phyloP scores from a whole-genome alignment of 1,139 yeast species.

The Diutina rugosa region DNA sequence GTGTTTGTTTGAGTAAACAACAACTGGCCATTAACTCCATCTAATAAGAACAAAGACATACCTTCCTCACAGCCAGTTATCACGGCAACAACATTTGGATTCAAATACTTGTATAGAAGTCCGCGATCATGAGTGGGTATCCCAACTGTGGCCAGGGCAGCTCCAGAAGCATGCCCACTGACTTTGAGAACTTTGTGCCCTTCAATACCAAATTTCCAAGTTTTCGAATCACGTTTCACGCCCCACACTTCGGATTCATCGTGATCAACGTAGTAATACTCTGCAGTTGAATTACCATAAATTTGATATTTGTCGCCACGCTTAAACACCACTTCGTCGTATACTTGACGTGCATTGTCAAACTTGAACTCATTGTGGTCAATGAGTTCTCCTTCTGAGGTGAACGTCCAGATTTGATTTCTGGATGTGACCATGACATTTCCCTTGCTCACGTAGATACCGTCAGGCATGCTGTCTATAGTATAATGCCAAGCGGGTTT shows the following conservation, averaged over 20 bases:
- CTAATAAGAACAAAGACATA: conserved; percentile 35
- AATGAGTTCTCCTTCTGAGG: conserved; percentile 13
- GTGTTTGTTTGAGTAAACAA: conserved; percentile 35
- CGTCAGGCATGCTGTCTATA: conserved; percentile 7
- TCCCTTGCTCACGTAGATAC: conserved; percentile 10
- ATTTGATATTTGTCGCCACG: neutral
- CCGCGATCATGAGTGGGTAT: conserved; percentile 56
- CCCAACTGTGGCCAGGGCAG: conserved; percentile 54
- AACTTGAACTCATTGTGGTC: neutral
- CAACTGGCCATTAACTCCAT: conserved; percentile 56
- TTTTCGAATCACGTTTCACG: conserved; percentile 7
- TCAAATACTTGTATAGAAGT: conserved; percentile 73
- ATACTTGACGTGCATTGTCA: neutral
- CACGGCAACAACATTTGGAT: conserved; percentile 54
- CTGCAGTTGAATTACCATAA: neutral
- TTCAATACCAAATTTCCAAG: conserved; percentile 18
- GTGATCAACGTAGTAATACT: neutral
- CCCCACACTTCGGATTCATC: neutral
- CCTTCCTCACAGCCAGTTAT: conserved; percentile 23
- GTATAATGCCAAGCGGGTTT: conserved; percentile 14
- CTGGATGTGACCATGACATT: conserved; percentile 13
- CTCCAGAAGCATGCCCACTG: conserved; percentile 19
- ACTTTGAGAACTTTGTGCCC: conserved; percentile 11
- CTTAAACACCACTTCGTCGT: conserved; percentile 1
- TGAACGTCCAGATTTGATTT: conserved; percentile 9